These are phyloP conservation scores for Cordyceps fumosorosea DNA, from an alignment of 2,329 filamentous ascomycete species.

Conservation along the genomic window DNA sequence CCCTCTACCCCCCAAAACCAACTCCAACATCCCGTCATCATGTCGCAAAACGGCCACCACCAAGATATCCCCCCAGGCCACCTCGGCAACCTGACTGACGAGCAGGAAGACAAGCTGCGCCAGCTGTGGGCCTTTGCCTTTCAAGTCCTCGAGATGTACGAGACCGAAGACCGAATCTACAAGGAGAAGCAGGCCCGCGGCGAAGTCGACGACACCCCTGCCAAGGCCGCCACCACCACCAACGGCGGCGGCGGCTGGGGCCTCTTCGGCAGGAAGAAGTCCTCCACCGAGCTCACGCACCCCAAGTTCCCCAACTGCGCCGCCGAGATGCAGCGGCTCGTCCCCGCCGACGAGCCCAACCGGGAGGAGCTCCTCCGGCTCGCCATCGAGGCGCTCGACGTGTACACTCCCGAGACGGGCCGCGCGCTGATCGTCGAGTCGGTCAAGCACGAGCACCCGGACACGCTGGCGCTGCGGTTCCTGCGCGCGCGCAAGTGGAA, in stretches of 20 bases:
- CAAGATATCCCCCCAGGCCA: constrained; percentile 1
- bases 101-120: constrained; percentile 75
- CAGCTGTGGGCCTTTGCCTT: constrained; percentile 72
- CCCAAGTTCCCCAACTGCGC: constrained; percentile 35
- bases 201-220: constrained; percentile 19
- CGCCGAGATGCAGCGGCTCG: constrained; percentile 30
- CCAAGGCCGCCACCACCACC: neutral
- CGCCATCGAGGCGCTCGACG: constrained; percentile 69
- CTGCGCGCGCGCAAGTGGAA: constrained; percentile 83
- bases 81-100: constrained; percentile 67
- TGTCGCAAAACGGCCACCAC: constrained; percentile 3
- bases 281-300: constrained; percentile 44
- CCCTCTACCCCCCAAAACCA: neutral
- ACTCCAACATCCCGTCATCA: neutral
- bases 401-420: constrained; percentile 64
- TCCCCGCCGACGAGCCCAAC: constrained; percentile 56
- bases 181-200: constrained; percentile 19
- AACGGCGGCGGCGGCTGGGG: constrained; percentile 3
- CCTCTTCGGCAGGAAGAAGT: constrained; percentile 37
- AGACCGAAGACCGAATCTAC: constrained; percentile 17
- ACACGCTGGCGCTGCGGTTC: constrained; percentile 70
- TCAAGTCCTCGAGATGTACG: constrained; percentile 59
- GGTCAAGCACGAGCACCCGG: constrained; percentile 85
- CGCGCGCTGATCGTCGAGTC: constrained; percentile 75
- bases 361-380: constrained; percentile 81